These are phyloP conservation scores for Tulasnella sp. DNA, from an alignment of 768 basidiomycete genomes.

Conservation along the genomic window DNA sequence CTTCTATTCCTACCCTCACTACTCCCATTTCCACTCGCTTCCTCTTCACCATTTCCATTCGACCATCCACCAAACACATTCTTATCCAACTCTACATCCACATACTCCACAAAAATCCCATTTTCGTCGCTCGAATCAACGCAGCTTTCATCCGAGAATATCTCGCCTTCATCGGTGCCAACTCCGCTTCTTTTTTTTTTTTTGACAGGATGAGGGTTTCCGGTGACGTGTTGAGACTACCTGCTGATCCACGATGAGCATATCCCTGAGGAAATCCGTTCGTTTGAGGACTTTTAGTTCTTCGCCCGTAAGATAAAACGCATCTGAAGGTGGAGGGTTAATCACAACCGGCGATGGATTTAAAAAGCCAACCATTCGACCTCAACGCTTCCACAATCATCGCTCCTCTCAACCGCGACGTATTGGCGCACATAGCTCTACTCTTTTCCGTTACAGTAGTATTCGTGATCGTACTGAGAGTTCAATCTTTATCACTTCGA, in stretches of 20 bases:
- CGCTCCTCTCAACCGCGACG: conserved; percentile 39
- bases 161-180: conserved; percentile 61
- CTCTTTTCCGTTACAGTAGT: not conserved
- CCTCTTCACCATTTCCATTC: conserved; percentile 19
- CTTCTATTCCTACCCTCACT: conserved; percentile 33
- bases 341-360: conserved; percentile 45
- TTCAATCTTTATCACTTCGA: not conserved
- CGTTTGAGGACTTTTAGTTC: not conserved
- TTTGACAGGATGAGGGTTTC: conserved; percentile 34
- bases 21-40: conserved; percentile 19
- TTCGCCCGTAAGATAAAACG: conserved; percentile 34
- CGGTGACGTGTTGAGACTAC: conserved; percentile 25
- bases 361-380: conserved; percentile 35
- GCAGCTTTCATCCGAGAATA: conserved; percentile 80
- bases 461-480: not conserved
- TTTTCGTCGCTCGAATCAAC: conserved; percentile 54
- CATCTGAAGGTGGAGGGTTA: conserved; percentile 45
- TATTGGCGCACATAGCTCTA: not conserved
- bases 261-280: conserved; percentile 33
- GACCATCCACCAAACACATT: conserved; percentile 24
- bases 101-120: conserved; percentile 68
- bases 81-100: conserved; percentile 38
- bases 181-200: conserved; percentile 65
- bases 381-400: conserved; percentile 45
- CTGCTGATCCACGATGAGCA: conserved; percentile 37